Evolutionary conservation across 1,284 basidiomycete species (phyloP), one percentile per base, ranked within the genome.

Genomic region (Earliella scabrosa): DNA sequence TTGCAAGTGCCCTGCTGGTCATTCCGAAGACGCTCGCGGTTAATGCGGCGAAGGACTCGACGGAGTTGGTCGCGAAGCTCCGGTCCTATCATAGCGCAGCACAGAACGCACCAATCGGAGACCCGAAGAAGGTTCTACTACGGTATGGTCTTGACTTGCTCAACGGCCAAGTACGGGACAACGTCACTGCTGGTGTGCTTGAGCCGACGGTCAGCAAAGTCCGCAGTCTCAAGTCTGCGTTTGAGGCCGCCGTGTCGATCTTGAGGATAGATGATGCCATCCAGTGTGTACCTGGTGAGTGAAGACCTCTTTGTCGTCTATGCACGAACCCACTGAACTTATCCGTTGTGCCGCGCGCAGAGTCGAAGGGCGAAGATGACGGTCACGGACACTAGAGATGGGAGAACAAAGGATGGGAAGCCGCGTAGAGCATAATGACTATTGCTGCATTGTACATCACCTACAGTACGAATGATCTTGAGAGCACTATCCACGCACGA

Each of bases 161-260:
- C 69, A 92, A 95, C 68, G 97, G 97, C 38, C 88, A 96, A 70
- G 94, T 98, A 38, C 82, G 96, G 52, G 97, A 99, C 77, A 99
- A 99, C 70, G 87, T 97, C 52, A 80, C 87, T 51, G 94, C 95
- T 9, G 97, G 97, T 40, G 88, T 99, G 23, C 79, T 99, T 50
- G 97, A 99, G 77, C 97, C 97, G 2, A 98, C 96, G 6, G 85
- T 99, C 74, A 93, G 91, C 81, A 99, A 99, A 77, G 92, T 99
- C 62, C 92, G 93, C 75, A 96, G 92, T 71, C 76, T 99, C 73
- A 99, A 99, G 81, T 93, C 90, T 48, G 96, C 96, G 20, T 93
- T 97, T 63, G 97, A 99, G 76, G 97, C 97, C 14, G 95, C 97
- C 9, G 96, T 98, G 27, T 94, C 93, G 59, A 77, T 99, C 64